phyloP scores from a whole-genome alignment of 345 rosid genomes.

The Citrus mangshanensis region DNA sequence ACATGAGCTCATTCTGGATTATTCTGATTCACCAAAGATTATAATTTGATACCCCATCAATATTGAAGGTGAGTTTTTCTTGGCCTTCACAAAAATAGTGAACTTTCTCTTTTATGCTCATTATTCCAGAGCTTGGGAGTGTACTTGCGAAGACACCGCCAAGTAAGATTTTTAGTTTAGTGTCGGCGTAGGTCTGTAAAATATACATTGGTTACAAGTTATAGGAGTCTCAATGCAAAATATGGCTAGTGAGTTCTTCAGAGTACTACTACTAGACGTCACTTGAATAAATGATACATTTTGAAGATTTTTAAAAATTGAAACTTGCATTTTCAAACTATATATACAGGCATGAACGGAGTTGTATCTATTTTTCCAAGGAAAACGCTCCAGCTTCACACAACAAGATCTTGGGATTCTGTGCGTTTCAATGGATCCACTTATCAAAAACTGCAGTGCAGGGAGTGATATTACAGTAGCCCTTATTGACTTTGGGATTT shows the following conservation, averaged over 20 bases:
- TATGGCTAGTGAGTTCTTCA: conserved; percentile 24
- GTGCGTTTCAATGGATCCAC: conserved; percentile 23
- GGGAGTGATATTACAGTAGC: conserved; percentile 35
- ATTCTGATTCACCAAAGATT: too few relatives aligned
- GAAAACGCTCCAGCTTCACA: conserved; percentile 16
- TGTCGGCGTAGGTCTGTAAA: neutral
- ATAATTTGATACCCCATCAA: too few relatives aligned
- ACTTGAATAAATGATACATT: too few relatives aligned
- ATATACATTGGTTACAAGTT: conserved; percentile 25
- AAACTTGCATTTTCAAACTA: neutral
- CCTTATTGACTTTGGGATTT: conserved; percentile 35
- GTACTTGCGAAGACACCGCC: too few relatives aligned
- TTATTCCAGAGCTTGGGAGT: too few relatives aligned
- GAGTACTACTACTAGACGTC: neutral
- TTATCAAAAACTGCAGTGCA: neutral
- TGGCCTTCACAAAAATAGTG: too few relatives aligned
- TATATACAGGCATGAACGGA: conserved; percentile 15
- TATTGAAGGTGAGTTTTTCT: too few relatives aligned
- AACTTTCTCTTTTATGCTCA: too few relatives aligned
- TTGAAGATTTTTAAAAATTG: too few relatives aligned
- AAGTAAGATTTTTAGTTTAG: too few relatives aligned
- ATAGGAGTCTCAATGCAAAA: conserved; percentile 40
- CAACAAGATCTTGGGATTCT: conserved; percentile 45
- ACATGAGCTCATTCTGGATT: neutral
- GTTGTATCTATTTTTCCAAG: conserved; percentile 37